Evolutionary conservation across 2,329 filamentous ascomycete species (phyloP), one percentile per base, ranked within the genome.

Genomic region (Diaporthe longicolla): DNA sequence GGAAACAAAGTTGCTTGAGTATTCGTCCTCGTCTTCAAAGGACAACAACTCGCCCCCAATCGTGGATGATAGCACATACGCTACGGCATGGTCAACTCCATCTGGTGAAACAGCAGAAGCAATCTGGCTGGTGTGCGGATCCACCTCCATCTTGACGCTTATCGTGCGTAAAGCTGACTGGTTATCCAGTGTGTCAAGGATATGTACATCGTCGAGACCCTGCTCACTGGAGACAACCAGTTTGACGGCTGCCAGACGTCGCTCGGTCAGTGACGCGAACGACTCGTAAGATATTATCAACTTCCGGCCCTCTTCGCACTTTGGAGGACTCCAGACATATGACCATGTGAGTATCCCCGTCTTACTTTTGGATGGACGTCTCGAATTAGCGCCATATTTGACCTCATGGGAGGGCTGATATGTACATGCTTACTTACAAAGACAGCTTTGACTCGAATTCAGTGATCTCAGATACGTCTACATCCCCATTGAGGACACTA

Each of bases 321-420:
- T 71, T 19, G 66, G 48, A 24, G 73, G 73, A 43, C 4, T 63
- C 73, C 73, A 75, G 21, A 43, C 32, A 54, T 75, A 75, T n/a
- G 73, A 75, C 73, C 73, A 75, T 52, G 71, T 73, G 24, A 65
- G n/a, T 29, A 75, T 54, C 29, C 73, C 73, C 40, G 73, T 73
- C 52, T 73, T 75, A 43, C 73, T 71, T 21, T 15, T 45, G 8
- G n/a, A n/a, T n/a, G 48, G 13, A 45, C 15, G 3, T 63, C 48
- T 37, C 59, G 24, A 68, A 50, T 72, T n/a, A 72, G 71, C 59
- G 10, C 40, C 50, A 19, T 58, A 11, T 57, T 68, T 45, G 63
- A 35, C 57, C 32, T 63, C 4, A 8, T 59, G 29, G 13, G 43
- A 29, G 43, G 52, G 21, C 29, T 61, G 15, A 17, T 63, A 24